Evolutionary conservation across 306 rosid genomes (phyloP).

Genomic region (Luffa acutangula): DNA sequence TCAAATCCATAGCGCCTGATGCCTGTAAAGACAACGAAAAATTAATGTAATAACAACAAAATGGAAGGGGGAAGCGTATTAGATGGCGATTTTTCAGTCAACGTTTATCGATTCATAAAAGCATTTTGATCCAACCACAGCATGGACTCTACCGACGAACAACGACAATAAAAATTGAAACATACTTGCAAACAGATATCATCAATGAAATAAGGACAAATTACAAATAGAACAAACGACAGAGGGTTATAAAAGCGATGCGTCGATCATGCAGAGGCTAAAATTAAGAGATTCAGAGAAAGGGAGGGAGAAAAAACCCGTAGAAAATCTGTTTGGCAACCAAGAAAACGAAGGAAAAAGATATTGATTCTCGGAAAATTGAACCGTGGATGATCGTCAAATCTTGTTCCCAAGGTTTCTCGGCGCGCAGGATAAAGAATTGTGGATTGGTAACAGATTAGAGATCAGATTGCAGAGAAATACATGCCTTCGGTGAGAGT

Average conservation of each 20-base stretch:
- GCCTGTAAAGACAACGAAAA: not conserved
- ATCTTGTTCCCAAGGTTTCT: not conserved
- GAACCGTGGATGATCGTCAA: not conserved
- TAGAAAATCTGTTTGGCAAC: not conserved
- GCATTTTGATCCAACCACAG: not conserved
- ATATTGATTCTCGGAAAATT: not conserved
- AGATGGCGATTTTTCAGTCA: not conserved
- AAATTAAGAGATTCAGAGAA: not conserved
- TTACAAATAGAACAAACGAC: not conserved
- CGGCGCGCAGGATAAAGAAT: not conserved
- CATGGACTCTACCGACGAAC: not conserved
- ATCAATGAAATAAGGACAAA: not conserved
- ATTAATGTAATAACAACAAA: not conserved
- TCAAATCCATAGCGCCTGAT: slow-evolving; percentile 41
- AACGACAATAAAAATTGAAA: not conserved
- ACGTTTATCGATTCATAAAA: not conserved
- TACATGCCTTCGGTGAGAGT: not conserved
- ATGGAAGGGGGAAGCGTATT: not conserved
- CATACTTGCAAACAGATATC: not conserved
- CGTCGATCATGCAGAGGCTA: not conserved
- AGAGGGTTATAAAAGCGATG: not conserved
- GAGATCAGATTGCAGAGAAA: not conserved
- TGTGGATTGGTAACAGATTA: not conserved
- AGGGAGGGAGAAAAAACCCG: not conserved
- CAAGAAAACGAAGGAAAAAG: not conserved